These are phyloP conservation scores for Stramenopiles sp. DNA, from an alignment of 352 stramenopile genomes.

Conservation along the genomic window DNA sequence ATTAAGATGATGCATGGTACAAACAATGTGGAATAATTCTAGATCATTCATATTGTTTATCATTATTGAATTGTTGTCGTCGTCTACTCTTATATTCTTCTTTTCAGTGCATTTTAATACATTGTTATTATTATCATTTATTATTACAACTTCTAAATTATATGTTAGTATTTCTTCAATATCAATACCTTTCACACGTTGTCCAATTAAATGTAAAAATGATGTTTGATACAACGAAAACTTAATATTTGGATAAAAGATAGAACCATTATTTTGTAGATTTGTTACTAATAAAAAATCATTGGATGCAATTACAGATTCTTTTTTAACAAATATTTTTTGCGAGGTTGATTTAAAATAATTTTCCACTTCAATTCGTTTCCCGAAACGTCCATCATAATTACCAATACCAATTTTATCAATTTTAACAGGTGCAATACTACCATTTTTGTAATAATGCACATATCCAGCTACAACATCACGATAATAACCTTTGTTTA, in stretches of 20 bases:
- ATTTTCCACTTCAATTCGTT: neutral
- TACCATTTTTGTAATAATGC: neutral
- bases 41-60: too few species aligned
- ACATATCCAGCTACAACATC: neutral
- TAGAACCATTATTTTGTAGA: neutral
- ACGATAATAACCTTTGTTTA: neutral
- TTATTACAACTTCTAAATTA: too few species aligned
- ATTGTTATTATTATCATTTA: too few species aligned
- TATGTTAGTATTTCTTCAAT: too few species aligned
- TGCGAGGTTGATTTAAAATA: slow-evolving; percentile 2
- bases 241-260: slow-evolving; percentile 3
- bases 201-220: too few species aligned
- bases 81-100: too few species aligned
- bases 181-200: too few species aligned
- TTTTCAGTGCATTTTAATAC: too few species aligned
- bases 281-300: neutral
- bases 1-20: too few species aligned
- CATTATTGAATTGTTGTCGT: too few species aligned
- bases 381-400: neutral
- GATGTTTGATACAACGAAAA: too few species aligned
- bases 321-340: neutral
- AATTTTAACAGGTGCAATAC: neutral
- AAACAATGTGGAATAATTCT: too few species aligned
- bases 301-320: neutral
- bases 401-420: neutral